Conservation (phyloP, 345 rosid genomes). For the Corymbia maculata region DNA sequence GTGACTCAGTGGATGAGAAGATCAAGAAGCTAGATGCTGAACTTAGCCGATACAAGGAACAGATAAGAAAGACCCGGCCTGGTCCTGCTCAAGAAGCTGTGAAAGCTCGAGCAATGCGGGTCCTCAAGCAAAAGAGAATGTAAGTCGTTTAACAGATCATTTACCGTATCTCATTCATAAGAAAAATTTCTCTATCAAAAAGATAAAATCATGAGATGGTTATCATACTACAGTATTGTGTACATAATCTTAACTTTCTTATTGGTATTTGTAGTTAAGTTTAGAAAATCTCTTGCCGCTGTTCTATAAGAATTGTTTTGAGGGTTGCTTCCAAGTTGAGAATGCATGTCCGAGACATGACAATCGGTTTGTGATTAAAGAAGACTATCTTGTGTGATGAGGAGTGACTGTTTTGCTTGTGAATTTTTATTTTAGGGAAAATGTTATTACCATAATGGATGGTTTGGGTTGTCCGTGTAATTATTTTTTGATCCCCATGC, state of each 20-base stretch:
- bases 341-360: neutral
- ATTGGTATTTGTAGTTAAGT: neutral
- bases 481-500: neutral
- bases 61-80: conserved; percentile 84
- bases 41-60: conserved; percentile 72
- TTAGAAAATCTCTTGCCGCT: neutral
- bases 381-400: neutral
- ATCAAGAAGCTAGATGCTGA: conserved; percentile 72
- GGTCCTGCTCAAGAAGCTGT: conserved; percentile 96
- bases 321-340: neutral
- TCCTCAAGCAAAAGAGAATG: conserved; percentile 95
- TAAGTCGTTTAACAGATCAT: conserved; percentile 2
- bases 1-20: conserved; percentile 14
- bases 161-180: neutral
- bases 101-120: conserved; percentile 90
- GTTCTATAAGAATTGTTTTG: neutral
- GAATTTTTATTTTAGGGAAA: neutral
- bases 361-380: neutral
- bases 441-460: neutral
- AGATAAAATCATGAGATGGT: neutral
- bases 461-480: neutral
- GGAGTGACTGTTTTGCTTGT: neutral
- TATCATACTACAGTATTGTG: neutral
- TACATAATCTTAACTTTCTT: neutral
- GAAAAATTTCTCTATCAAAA: neutral